These are phyloP conservation scores for Xylaria acuta DNA, from an alignment of 495 filamentous ascomycete genomes.

Conservation along the genomic window DNA sequence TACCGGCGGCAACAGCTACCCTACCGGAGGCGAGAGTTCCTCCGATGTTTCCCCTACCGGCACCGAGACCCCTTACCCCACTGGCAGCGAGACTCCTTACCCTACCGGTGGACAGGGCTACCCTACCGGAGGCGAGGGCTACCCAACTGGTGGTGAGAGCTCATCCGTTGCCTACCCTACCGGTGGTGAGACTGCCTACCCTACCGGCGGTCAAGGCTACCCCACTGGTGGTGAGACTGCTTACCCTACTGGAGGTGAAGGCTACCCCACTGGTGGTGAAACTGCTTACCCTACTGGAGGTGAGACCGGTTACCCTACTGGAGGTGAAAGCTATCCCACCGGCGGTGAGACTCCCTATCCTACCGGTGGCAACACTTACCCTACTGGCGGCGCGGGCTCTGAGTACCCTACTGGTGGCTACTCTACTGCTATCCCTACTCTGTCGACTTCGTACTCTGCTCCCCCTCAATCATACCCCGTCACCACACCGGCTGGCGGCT, in stretches of 20 bases:
- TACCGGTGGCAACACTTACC: conserved; percentile 7
- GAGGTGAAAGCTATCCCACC: not conserved
- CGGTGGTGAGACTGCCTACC: not conserved
- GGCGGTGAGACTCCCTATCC: conserved; percentile 1
- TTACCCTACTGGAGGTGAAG: not conserved
- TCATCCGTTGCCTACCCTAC: not conserved
- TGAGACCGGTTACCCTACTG: conserved; percentile 9
- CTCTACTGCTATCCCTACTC: conserved; percentile 18
- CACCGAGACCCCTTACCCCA: not conserved
- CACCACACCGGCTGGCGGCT: conserved; percentile 13
- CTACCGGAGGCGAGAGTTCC: too few species aligned
- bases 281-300: conserved; percentile 9
- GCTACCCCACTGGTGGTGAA: conserved; percentile 7
- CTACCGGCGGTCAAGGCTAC: not conserved
- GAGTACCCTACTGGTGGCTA: conserved; percentile 16
- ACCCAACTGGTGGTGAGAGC: conserved; percentile 1
- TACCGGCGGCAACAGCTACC: too few species aligned
- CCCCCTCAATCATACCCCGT: conserved; percentile 8
- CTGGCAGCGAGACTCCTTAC: conserved; percentile 4
- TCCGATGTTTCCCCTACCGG: too few species aligned
- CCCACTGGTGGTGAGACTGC: not conserved
- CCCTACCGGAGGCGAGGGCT: not conserved
- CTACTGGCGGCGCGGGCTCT: not conserved
- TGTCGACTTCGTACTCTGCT: conserved; percentile 27
- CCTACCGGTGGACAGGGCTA: not conserved